These are phyloP conservation scores for Pyrenophora seminiperda DNA, from an alignment of 2,329 filamentous ascomycete genomes.

Conservation along the genomic window DNA sequence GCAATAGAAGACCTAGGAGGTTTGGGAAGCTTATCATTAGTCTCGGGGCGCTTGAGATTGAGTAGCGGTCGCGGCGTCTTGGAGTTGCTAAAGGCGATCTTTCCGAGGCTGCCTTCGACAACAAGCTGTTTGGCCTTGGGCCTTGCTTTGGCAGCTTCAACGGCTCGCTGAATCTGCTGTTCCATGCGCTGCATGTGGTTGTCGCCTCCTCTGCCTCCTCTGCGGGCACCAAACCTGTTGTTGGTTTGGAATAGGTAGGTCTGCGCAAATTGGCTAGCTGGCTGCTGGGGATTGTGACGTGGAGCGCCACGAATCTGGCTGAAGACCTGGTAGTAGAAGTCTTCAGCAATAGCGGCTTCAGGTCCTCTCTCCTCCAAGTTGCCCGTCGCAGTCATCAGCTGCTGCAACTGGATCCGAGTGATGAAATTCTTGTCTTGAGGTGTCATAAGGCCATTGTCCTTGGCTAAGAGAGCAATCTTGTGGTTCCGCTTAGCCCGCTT, in stretches of 20 bases:
- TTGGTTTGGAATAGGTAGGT: slow-evolving; percentile 97
- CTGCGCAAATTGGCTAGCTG: slow-evolving; percentile 93
- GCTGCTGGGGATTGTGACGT: slow-evolving; percentile 88
- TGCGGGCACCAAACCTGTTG: slow-evolving; percentile 75
- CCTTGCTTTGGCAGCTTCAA: slow-evolving; percentile 95
- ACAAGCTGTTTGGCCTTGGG: slow-evolving; percentile 98
- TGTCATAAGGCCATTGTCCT: slow-evolving; percentile 97
- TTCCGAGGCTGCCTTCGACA: slow-evolving; percentile 92
- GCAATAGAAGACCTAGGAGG: slow-evolving; percentile 59
- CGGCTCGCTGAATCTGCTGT: slow-evolving; percentile 95
- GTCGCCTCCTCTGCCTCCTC: slow-evolving; percentile 82
- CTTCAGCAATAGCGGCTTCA: slow-evolving; percentile 82
- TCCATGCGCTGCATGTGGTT: slow-evolving; percentile 99
- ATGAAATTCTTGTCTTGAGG: slow-evolving; percentile 99
- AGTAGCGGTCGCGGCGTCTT: slow-evolving; percentile 95
- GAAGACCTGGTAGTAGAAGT: slow-evolving; percentile 99
- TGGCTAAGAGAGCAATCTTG: slow-evolving; percentile 92
- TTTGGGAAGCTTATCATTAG: slow-evolving; percentile 55
- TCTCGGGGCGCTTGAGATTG: slow-evolving; percentile 89
- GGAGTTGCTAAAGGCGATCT: slow-evolving; percentile 98
- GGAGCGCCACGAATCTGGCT: slow-evolving; percentile 90
- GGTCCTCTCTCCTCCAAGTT: slow-evolving; percentile 79
- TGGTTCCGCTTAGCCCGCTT: slow-evolving; percentile 96
- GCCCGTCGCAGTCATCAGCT: slow-evolving; percentile 89
- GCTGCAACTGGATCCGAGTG: slow-evolving; percentile 94